phyloP scores from a whole-genome alignment of 129 eudicot species.

The Artemisia argyi region DNA sequence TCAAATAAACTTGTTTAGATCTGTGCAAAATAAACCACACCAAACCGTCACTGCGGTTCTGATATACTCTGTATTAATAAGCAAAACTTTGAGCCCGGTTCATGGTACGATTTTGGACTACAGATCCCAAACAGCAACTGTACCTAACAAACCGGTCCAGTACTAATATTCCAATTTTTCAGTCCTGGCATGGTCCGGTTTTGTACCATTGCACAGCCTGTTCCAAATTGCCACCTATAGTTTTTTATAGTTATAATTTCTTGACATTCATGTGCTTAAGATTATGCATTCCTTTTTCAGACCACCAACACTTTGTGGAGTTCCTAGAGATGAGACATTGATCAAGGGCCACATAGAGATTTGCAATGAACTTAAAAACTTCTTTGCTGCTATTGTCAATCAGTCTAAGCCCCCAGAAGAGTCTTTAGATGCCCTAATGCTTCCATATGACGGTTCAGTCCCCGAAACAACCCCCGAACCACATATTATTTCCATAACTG shows the following conservation, averaged over 20 bases:
- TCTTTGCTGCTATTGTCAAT: constrained; percentile 80
- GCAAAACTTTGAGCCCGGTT: too few species aligned
- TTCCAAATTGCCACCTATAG: neutral
- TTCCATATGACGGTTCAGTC: constrained; percentile 30
- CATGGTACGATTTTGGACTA: too few species aligned
- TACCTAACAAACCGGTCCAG: too few species aligned
- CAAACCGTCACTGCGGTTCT: too few species aligned
- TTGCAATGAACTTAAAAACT: constrained; percentile 62
- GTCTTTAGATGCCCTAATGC: constrained; percentile 32
- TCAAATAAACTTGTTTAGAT: too few species aligned
- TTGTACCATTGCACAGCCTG: neutral
- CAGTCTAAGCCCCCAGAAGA: constrained; percentile 71
- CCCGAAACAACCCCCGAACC: constrained; percentile 35
- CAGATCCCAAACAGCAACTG: too few species aligned
- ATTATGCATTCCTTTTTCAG: constrained; percentile 34
- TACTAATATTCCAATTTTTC: too few species aligned
- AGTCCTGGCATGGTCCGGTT: too few species aligned
- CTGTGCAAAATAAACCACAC: too few species aligned
- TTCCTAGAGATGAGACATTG: constrained; percentile 86
- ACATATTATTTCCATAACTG: constrained; percentile 15
- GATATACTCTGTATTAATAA: too few species aligned
- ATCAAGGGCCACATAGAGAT: constrained; percentile 70
- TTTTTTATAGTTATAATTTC: too few species aligned
- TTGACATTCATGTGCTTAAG: too few species aligned
- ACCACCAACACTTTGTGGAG: constrained; percentile 90